Evolutionary conservation across 2,329 filamentous ascomycete species (phyloP), one percentile per base, ranked within the genome.

Genomic region (Venturia asperata): DNA sequence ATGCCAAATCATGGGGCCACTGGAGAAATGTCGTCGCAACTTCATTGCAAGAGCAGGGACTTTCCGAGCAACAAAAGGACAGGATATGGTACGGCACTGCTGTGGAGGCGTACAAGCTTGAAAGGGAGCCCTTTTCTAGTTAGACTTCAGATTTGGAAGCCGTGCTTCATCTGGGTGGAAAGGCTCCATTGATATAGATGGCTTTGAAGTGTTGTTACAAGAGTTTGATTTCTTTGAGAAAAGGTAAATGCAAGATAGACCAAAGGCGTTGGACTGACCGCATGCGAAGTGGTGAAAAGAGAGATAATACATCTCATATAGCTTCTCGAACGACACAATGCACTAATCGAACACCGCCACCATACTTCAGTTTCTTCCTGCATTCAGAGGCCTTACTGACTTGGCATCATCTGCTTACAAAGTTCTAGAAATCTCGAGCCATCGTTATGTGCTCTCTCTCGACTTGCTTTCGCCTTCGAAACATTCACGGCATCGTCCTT

Each of bases 81-180:
- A 83, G 82, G 75, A 80, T 96, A 61, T 96, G 90, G 85, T 85
- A 83, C 61, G 84, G 83, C 24, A 91, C 88, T 13, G 91, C 90
- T 0, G 79, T 83, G 63, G 82, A 84, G 75, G 91, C 89, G 1
- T 97, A 96, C 72, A 70, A 72, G 24, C 61, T 79, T 15, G 42
- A 30, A 5, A 47, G 45, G 5, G 43, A 42, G 41, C 43, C 45
- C 19, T 30, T n/a, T 3, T 34, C 9, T 6, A 47, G 66, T 37
- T 21, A 58, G 52, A n/a, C 10, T 10, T 34, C 6, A n/a, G 30
- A 58, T 21, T 17, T 0, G 1, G 1, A 21, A 27, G 11, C 15
- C 10, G 10, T 15, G 9, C 24, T 13, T 52, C 42, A 3, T 34
- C 6, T 34, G 30, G 6, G 6, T 34, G 30, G 6, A 34, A 34